Base-by-base conservation (phyloP, 257 asterid genomes). In the Misopates orontium region DNA sequence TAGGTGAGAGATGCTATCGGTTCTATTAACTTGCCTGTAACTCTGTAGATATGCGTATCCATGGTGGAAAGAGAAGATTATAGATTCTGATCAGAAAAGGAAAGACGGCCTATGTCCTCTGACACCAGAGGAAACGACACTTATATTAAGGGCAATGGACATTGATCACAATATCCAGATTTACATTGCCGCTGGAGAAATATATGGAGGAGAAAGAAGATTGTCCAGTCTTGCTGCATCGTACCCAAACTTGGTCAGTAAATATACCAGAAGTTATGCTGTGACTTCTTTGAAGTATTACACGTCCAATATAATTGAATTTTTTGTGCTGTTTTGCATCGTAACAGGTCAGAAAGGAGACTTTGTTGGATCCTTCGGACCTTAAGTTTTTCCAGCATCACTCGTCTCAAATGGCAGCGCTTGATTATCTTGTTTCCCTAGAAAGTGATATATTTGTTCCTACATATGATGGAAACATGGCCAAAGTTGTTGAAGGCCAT, bases 401-500 rank as follows among this genome's bases (percentile, higher is more conserved):
- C 75, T 90, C 99, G 1, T 94, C 99, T 24, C 99, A 94, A 72
- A 94, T 94, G 99, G 99, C 99, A 17, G 99, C 99, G 13, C 73
- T 94, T 25, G 99, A 94, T 73, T 94, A 94, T 81, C 96, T 94
- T n/a, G 99, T 94, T 65, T 94, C 99, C 7, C 76, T 90, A 51
- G 96, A 94, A 82, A 94, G 99, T 60, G 96, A 94, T 73, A 85
- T 90, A 55, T 94, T 90, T 73, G 90, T 87, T 66, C 99, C 98
- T 51, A 94, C 99, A 6, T 94, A 94, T 62, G 97, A 90, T 60
- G 99, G 99, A 51, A 94, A 94, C 76, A 94, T 94, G 99, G 99
- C 99, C 61, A 94, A 88, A 85, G 97, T 94, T 57, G 99, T 94
- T 55, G 99, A 90, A 88, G 99, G 99, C 20, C 97, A 90, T 77